Base-by-base conservation (phyloP, 306 rosid genomes). In the Prunus armeniaca region DNA sequence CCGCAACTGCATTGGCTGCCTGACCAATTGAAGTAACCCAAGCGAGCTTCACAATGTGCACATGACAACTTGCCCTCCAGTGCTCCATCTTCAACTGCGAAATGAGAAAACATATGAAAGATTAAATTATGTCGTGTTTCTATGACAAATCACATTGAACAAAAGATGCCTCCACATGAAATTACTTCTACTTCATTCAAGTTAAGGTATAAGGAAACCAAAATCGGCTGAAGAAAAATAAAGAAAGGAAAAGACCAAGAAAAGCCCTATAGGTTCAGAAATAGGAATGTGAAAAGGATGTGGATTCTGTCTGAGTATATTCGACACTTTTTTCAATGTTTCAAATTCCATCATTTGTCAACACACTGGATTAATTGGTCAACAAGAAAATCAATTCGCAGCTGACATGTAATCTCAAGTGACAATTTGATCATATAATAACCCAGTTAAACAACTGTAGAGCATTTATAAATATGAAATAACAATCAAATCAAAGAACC, bases 1-100 rank as follows among this genome's bases (percentile, higher is more conserved):
- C 96, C 98, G 2, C 97, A 92, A 82, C 93, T 95, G 90, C 98
- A 95, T 73, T 95, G 98, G 76, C 84, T 83, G 87, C 97, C 98
- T 51, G 93, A 78, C 98, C 98, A 95, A 69, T 88, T 89, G 84
- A 95, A 95, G 88, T 84, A 86, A 50, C 98, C 98, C 91, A 92
- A 88, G 17, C 97, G 96, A 54, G 92, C 89, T 66, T 92, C 92
- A 66, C 97, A 95, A 65, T 92, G 97, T 75, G 65, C 91, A 82
- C 98, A 92, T 0, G 86, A 82, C 78, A 95, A 79, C 84, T 95
- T 95, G 5, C 98, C 97, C 88, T 95, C 97, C 82, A 89, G n/a
- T 24, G 93, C 98, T 24, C 98, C 98, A 87, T 91, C 97, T 83
- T 89, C 95, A 71, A 95, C 98, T 89, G 90, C 24, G 71, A 49